Conservation (phyloP, 345 rosid genomes). For the Hibiscus tridactylites region DNA sequence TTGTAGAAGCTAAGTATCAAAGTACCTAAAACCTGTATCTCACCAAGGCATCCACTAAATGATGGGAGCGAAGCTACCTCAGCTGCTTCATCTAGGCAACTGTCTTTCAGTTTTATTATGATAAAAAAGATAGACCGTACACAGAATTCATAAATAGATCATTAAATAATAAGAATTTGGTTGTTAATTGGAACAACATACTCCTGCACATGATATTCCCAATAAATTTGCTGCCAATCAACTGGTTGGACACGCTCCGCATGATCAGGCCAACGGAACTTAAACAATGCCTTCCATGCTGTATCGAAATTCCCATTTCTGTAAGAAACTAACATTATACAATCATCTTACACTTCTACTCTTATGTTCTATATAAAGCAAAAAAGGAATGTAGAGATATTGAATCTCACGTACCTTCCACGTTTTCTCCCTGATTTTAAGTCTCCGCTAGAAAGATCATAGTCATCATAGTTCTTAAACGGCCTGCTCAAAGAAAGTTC, state of each 20-base stretch:
- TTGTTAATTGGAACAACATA: conserved; percentile 21
- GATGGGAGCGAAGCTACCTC: conserved; percentile 60
- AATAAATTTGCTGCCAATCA: conserved; percentile 70
- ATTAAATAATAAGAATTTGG: not conserved
- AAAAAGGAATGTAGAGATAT: not conserved
- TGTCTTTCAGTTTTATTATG: conserved; percentile 29
- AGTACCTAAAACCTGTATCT: conserved; percentile 51
- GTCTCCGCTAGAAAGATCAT: conserved; percentile 30
- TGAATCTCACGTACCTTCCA: conserved; percentile 33
- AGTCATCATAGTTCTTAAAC: conserved; percentile 29
- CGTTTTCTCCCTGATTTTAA: conserved; percentile 49
- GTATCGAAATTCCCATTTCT: conserved; percentile 39
- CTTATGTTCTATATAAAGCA: not conserved
- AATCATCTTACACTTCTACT: not conserved
- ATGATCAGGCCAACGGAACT: conserved; percentile 58
- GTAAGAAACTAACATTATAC: conserved; percentile 11
- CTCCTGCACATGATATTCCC: conserved; percentile 84
- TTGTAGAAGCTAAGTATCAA: conserved; percentile 1
- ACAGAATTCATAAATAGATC: not conserved
- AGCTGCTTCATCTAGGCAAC: conserved; percentile 88
- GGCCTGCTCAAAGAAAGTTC: conserved; percentile 44
- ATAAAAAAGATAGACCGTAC: not conserved
- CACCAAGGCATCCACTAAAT: conserved; percentile 47
- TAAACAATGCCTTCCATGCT: conserved; percentile 57
- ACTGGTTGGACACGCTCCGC: conserved; percentile 17